Conservation (phyloP, 371 early-diverging fungal genomes). For the Lichtheimia ramosa region DNA sequence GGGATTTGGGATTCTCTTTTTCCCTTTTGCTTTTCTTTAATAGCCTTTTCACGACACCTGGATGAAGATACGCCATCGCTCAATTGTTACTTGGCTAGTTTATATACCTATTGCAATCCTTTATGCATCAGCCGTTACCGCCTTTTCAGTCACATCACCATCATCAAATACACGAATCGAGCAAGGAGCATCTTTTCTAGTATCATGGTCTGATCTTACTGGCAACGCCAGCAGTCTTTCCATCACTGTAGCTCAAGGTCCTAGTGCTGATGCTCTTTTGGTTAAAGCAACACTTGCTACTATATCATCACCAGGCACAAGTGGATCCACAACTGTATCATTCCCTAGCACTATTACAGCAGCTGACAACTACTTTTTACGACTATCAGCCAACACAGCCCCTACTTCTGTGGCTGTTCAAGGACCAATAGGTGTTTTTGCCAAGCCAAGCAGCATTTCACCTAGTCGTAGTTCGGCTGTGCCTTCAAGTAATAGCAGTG, state of each 20-base stretch:
- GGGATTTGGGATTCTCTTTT: background rate
- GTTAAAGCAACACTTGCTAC: constrained; percentile 2
- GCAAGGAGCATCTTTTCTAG: background rate
- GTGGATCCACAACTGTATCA: constrained; percentile 2
- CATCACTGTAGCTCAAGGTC: constrained; percentile 1
- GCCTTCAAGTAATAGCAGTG: background rate
- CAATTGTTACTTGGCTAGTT: background rate
- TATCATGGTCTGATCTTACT: constrained; percentile 6
- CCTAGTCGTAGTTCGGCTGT: background rate
- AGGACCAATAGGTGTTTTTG: constrained; percentile 8
- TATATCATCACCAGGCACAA: background rate
- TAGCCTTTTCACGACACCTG: background rate
- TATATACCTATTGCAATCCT: background rate
- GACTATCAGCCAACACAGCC: background rate
- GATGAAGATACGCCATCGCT: background rate
- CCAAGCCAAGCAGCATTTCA: background rate
- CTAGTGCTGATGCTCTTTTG: background rate
- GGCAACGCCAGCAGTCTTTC: background rate
- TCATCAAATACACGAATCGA: background rate
- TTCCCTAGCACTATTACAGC: constrained; percentile 1
- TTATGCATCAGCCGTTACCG: background rate
- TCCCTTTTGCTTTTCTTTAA: background rate
- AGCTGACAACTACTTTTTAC: constrained; percentile 8
- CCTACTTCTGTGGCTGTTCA: constrained; percentile 1
- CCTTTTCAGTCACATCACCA: background rate